Conservation (phyloP, 164 flowering plant species). For the Dillenia turbinata region DNA sequence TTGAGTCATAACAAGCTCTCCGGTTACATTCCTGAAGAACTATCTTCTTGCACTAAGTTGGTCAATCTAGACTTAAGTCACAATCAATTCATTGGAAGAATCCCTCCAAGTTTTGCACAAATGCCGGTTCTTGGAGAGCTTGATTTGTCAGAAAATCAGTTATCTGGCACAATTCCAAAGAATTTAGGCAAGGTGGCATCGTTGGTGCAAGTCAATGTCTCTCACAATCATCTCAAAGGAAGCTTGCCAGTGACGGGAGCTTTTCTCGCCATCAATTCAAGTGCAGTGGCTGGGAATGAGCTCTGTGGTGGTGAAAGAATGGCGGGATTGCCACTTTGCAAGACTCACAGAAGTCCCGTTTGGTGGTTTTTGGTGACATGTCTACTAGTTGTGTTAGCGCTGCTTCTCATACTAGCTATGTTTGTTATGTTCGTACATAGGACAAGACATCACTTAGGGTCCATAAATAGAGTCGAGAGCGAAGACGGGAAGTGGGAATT, state of each 20-base stretch:
- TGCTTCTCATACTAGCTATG: constrained; percentile 14
- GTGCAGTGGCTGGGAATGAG: constrained; percentile 57
- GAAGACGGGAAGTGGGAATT: constrained; percentile 59
- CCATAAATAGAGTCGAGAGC: constrained; percentile 28
- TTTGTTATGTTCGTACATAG: constrained; percentile 11
- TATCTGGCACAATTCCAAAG: constrained; percentile 58
- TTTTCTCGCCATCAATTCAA: constrained; percentile 61
- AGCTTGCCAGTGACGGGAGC: constrained; percentile 63
- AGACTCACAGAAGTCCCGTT: constrained; percentile 13
- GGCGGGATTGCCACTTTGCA: constrained; percentile 63
- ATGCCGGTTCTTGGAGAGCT: constrained; percentile 72
- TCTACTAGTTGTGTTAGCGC: constrained; percentile 20
- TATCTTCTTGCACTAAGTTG: constrained; percentile 54
- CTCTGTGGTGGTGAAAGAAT: constrained; percentile 51
- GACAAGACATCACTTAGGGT: constrained; percentile 19
- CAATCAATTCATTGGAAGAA: constrained; percentile 51
- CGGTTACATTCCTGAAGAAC: constrained; percentile 57
- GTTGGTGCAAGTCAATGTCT: constrained; percentile 61
- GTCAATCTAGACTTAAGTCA: constrained; percentile 62
- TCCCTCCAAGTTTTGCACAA: constrained; percentile 41
- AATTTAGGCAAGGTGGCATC: constrained; percentile 53
- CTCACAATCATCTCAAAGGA: constrained; percentile 64
- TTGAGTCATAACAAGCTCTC: constrained; percentile 46
- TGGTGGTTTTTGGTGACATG: constrained; percentile 40
- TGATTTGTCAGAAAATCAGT: constrained; percentile 57